Evolutionary conservation across 208 protist species (phyloP).

Genomic region (Leishmania braziliensis): DNA sequence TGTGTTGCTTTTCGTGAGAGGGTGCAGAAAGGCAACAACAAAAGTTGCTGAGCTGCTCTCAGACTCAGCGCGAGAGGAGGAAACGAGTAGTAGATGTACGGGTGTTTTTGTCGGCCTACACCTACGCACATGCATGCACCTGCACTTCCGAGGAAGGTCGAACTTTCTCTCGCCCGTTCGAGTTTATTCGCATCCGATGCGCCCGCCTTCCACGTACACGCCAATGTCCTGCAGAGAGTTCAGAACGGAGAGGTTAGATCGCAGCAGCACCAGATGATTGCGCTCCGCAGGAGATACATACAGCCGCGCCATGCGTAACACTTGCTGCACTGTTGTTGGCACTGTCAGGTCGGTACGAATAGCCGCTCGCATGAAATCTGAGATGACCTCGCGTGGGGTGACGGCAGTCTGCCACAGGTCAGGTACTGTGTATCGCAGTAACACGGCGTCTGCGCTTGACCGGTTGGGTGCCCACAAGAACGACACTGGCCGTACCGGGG

Average conservation of each 20-base stretch:
- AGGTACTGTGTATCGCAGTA: constrained; percentile 18
- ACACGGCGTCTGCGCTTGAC: not conserved
- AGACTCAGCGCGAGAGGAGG: not conserved
- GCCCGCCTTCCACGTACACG: constrained; percentile 44
- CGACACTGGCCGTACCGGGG: constrained; percentile 18
- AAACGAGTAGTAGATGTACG: not conserved
- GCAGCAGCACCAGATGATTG: constrained; percentile 61
- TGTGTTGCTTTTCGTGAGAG: not conserved
- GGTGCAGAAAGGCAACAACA: not conserved
- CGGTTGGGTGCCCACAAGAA: constrained; percentile 24
- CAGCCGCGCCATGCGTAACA: constrained; percentile 71
- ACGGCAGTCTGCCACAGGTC: constrained; percentile 32
- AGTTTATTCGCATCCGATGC: constrained; percentile 16
- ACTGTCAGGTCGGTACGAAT: constrained; percentile 53
- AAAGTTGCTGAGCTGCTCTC: not conserved
- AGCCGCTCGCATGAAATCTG: constrained; percentile 75
- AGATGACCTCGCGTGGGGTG: constrained; percentile 75
- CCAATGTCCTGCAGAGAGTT: constrained; percentile 54
- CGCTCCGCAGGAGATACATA: constrained; percentile 77
- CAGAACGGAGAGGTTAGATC: constrained; percentile 58
- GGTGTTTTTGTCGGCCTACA: not conserved
- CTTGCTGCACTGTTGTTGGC: constrained; percentile 69
- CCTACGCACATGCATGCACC: not conserved
- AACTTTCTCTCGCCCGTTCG: not conserved
- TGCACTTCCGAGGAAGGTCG: not conserved